Base-by-base conservation (phyloP, 495 filamentous ascomycete genomes). In the Daldinia decipiens region DNA sequence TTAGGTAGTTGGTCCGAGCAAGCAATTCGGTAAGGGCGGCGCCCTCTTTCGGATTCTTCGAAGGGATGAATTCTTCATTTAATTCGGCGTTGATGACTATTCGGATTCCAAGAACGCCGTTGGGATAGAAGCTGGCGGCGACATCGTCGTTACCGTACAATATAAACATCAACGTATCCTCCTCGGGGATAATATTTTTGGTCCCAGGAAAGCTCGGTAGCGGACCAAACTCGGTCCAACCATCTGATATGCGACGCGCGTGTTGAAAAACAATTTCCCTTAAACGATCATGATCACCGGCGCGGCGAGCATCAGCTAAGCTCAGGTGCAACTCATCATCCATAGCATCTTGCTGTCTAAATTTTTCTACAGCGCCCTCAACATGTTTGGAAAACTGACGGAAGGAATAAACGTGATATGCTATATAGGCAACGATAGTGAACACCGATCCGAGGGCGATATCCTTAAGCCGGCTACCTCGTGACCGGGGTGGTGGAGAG, bases 121-220 rank as follows among this genome's bases (percentile, higher is more conserved):
- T 5, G 39, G 5, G 5, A 11, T 8, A 1, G 15, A 40, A 3
- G 5, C 17, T 8, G 39, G 5, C 3, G 39, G 5, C 8, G n/a
- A 7, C n/a, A 40, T 4, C 24, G 0, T 59, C 43, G 31, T 4
- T 0, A 2, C 36, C 31, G 29, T 9, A 5, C 1, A 5, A 1
- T 34, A 59, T 32, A 36, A 67, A 67, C 15, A 60, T 8, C 31
- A 67, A 40, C 15, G 64, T 67, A 26, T 67, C 64, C 38, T 67
- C 64, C 26, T 59, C 45, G 6, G 64, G 55, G 54, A 67, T 67
- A 27, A 31, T 17, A 12, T 32, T 32, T 56, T 32, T 32, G 24
- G 34, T 24, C 24, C 38, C 21, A 31, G 47, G 56, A 7, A 59
- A 34, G 6, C 32, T 12, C 1, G 55, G 56, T 34, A 67, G 36